Conservation (phyloP, 2,329 filamentous ascomycete species). For the Hypocrella siamensis region DNA sequence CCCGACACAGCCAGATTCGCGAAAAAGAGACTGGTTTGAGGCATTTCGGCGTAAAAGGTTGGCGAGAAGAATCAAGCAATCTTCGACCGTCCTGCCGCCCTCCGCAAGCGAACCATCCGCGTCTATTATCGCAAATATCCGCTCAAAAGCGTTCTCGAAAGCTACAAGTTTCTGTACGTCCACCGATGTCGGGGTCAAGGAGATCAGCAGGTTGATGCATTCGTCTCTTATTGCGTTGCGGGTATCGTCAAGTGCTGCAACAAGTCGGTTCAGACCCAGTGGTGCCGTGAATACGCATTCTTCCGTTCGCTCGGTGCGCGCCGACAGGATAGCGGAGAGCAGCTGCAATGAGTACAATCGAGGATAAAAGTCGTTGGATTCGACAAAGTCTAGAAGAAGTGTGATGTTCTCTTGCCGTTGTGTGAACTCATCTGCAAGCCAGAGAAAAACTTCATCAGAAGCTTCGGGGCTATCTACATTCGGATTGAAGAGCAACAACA, state of each 20-base stretch:
- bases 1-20: slow-evolving; percentile 72
- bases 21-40: slow-evolving; percentile 87
- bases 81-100: slow-evolving; percentile 78
- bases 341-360: slow-evolving; percentile 84
- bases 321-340: slow-evolving; percentile 69
- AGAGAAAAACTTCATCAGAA: slow-evolving; percentile 87
- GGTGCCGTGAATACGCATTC: slow-evolving; percentile 87
- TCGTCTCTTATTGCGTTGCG: slow-evolving; percentile 82
- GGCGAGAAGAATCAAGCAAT: slow-evolving; percentile 79
- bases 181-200: slow-evolving; percentile 69
- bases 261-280: slow-evolving; percentile 73
- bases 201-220: slow-evolving; percentile 71
- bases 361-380: slow-evolving; percentile 76
- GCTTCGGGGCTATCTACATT: slow-evolving; percentile 68
- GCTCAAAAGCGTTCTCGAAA: slow-evolving; percentile 86
- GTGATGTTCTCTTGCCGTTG: slow-evolving; percentile 96
- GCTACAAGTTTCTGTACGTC: slow-evolving; percentile 93
- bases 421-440: slow-evolving; percentile 96
- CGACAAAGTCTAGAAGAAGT: slow-evolving; percentile 74
- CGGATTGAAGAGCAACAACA: slow-evolving; percentile 77
- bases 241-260: slow-evolving; percentile 67
- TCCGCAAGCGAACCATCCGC: slow-evolving; percentile 67
- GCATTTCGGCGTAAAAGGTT: slow-evolving; percentile 77
- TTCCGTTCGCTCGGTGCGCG: slow-evolving; percentile 80
- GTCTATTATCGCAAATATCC: slow-evolving; percentile 67